Evolutionary conservation across 176 grass and related monocot species (phyloP).

Genomic region (Dendrocalamus sinicus): DNA sequence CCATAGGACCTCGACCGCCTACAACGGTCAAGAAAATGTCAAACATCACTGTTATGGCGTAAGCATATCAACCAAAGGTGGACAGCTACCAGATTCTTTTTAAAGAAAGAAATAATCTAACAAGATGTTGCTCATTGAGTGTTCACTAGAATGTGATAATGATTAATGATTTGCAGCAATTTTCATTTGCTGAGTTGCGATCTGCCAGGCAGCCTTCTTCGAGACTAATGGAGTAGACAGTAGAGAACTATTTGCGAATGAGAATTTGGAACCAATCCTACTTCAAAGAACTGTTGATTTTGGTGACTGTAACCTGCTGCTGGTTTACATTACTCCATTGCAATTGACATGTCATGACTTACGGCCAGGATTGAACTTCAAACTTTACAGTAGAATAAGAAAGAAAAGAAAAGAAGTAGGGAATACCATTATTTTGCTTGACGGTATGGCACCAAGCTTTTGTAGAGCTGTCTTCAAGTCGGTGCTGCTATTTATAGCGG

Average conservation of each 20-base stretch:
- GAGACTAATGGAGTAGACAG: not conserved
- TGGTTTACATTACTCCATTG: not conserved
- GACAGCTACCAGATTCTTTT: not conserved
- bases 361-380: not conserved
- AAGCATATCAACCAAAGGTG: not conserved
- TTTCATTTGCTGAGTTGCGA: not conserved
- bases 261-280: not conserved
- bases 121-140: constrained; percentile 11
- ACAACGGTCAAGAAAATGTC: not conserved
- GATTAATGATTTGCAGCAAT: not conserved
- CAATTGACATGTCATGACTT: not conserved
- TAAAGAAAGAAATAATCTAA: not conserved
- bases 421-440: no score
- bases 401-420: not conserved
- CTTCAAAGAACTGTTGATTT: not conserved
- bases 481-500: no score
- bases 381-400: constrained; percentile 14
- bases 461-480: no score
- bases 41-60: not conserved
- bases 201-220: not conserved
- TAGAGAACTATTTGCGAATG: not conserved
- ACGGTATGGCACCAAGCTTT: not conserved
- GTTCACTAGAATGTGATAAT: not conserved
- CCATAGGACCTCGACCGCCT: constrained; percentile 97
- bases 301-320: not conserved